Conservation (phyloP, 2,329 filamentous ascomycete genomes). For the Apiospora saccharicola region DNA sequence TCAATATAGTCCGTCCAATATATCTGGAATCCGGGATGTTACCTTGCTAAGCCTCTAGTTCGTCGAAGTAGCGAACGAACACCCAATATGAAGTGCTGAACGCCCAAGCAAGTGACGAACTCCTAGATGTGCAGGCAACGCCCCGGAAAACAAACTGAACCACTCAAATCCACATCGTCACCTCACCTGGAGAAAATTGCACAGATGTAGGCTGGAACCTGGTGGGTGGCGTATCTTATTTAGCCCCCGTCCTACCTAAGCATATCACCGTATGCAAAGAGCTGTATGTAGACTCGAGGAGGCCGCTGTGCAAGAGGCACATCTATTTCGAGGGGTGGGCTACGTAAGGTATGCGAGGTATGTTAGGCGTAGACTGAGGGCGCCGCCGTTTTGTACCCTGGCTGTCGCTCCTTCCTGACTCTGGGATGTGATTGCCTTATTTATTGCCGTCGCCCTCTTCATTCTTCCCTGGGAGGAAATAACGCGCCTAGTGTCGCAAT, state of each 20-base stretch:
- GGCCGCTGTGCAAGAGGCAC: not conserved
- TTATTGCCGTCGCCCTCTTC: slow-evolving; percentile 8
- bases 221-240: slow-evolving; percentile 8
- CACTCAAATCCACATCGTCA: not conserved
- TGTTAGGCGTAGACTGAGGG: not conserved
- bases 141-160: not conserved
- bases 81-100: not conserved
- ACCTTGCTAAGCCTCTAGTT: slow-evolving; percentile 1
- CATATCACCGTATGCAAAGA: slow-evolving; percentile 17
- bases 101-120: not conserved
- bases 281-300: slow-evolving; percentile 2
- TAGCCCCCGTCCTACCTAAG: slow-evolving; percentile 19
- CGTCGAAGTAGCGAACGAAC: not conserved
- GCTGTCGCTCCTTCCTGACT: not conserved
- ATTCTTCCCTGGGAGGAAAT: not conserved
- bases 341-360: not conserved
- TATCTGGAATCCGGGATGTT: not conserved
- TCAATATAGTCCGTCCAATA: not conserved
- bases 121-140: not conserved
- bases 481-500: not conserved
- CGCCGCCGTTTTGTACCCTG: not conserved
- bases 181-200: not conserved
- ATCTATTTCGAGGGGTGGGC: slow-evolving; percentile 16
- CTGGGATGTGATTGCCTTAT: slow-evolving; percentile 1
- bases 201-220: not conserved